A percentile compares a stretch with the other conserved stretches of the same genome.
These are phyloP conservation scores for Beauveria sp. DNA, from an alignment of 2,329 filamentous ascomycete genomes.

Conservation along the genomic window DNA sequence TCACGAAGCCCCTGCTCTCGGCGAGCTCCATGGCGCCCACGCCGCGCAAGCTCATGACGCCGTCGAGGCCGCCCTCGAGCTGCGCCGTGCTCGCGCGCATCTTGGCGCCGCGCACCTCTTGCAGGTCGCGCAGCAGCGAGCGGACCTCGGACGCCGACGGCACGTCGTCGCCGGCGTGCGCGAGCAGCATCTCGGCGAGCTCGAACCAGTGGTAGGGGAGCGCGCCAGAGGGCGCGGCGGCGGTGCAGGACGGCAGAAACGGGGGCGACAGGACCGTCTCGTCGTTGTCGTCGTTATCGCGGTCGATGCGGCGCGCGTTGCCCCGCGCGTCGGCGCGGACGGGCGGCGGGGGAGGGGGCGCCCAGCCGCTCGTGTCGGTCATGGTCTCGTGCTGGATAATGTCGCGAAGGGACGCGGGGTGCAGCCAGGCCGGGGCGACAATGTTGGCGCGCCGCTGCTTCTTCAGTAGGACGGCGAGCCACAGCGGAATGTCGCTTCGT, in stretches of 20 bases:
- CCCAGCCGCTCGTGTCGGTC: conserved; percentile 63
- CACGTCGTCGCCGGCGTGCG: conserved; percentile 78
- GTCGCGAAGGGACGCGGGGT: conserved; percentile 62
- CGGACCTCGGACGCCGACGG: conserved; percentile 64
- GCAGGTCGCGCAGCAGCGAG: conserved; percentile 67
- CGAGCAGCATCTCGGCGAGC: conserved; percentile 76
- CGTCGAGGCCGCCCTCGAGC: conserved; percentile 62
- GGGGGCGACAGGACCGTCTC: conserved; percentile 54
- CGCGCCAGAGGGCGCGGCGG: conserved; percentile 57
- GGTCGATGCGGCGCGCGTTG: conserved; percentile 29
- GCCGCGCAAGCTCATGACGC: conserved; percentile 62
- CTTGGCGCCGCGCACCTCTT: conserved; percentile 86
- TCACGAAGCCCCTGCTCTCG: conserved; percentile 76
- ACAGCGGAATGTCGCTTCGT: conserved; percentile 73
- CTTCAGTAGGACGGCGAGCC: conserved; percentile 92
- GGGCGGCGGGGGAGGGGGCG: conserved; percentile 64
- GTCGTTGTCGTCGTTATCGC: background rate
- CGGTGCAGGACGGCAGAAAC: conserved; percentile 69
- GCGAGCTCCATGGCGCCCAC: conserved; percentile 91
- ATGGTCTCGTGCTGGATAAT: conserved; percentile 79
- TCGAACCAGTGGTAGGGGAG: conserved; percentile 96
- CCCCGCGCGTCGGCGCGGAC: conserved; percentile 40
- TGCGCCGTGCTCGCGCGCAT: conserved; percentile 67
- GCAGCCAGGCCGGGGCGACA: conserved; percentile 81
- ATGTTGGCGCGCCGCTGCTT: conserved; percentile 92